Base-by-base conservation (phyloP, 371 early-diverging fungal species). In the Actinomortierella ambigua region DNA sequence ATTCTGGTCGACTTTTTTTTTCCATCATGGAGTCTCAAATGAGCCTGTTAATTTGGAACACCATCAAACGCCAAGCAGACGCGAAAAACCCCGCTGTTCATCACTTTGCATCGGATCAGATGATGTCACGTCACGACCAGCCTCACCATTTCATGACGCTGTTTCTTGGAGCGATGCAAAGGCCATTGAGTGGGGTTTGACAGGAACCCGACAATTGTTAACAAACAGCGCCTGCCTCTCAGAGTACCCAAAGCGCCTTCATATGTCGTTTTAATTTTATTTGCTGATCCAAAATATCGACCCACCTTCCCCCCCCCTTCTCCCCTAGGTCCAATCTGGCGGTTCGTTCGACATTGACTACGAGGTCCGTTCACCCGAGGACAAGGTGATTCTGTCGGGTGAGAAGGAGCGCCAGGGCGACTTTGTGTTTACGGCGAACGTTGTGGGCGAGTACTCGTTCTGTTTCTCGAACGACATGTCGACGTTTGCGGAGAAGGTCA, bases 281-380 rank as follows among this genome's bases (percentile, higher is more conserved):
- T 20, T 44, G 15, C 15, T 28, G 17, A 5, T 6, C n/a, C 22
- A 28, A 14, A 20, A 20, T 3, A 23, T 22, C 43, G n/a, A 50
- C n/a, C 17, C 50, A 6, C 20, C 42, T 34, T 48, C 13, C 24
- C 17, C 34, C 4, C 4, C 34, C 11, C 11, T 34, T 34, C 11
- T 4, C 11, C 1, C 42, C 43, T 77, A 95, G 95, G 93, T 94
- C 43, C 95, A 95, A 84, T 83, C 88, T 28, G 97, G 97, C 17
- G 97, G 97, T 59, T 77, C 87, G 48, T 96, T 95, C 76, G 97
- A 96, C 75, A 88, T 95, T 34, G 97, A 96, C 78, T 95, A 88
- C 64, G 83, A 86, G 28, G 92, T 95, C 17, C 83, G 77, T 43
- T 90, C 84, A 44, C 95, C 95, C 49, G 76, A 82, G 55, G 79